These are phyloP conservation scores for Penicillium cataractarum DNA, from an alignment of 495 filamentous ascomycete species.

Conservation along the genomic window DNA sequence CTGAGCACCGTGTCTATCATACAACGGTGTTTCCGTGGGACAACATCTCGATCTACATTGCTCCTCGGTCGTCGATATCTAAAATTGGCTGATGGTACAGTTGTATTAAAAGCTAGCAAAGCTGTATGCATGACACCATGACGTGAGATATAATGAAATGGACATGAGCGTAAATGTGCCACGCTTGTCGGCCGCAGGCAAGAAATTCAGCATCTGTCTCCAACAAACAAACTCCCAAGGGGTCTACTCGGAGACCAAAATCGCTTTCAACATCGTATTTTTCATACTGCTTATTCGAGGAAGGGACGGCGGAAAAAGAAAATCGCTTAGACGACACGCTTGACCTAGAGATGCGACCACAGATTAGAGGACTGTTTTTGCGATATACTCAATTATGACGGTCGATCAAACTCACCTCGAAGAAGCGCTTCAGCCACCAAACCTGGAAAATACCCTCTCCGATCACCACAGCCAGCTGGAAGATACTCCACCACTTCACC, in stretches of 20 bases:
- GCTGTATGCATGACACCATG: constrained; percentile 31
- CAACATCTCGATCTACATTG: constrained; percentile 4
- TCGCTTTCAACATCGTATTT: constrained; percentile 14
- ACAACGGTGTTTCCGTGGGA: neutral
- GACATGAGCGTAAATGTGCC: constrained; percentile 12
- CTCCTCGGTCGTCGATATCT: neutral
- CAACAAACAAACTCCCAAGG: constrained; percentile 7
- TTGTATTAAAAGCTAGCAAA: constrained; percentile 29
- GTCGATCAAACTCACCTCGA: constrained; percentile 67
- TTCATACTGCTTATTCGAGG: constrained; percentile 16
- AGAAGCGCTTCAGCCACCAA: constrained; percentile 98
- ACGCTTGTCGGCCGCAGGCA: neutral
- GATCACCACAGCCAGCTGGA: constrained; percentile 86
- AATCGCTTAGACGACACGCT: constrained; percentile 45
- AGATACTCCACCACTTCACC: constrained; percentile 99
- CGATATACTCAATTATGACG: neutral
- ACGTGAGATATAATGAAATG: constrained; percentile 20
- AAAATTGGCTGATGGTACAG: constrained; percentile 24
- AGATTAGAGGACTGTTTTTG: constrained; percentile 12
- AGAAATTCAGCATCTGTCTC: neutral
- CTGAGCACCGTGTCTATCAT: neutral
- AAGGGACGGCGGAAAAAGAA: constrained; percentile 1
- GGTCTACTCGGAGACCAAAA: constrained; percentile 8
- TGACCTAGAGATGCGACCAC: constrained; percentile 33
- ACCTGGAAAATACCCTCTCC: constrained; percentile 97